phyloP scores from a whole-genome alignment of 345 rosid species.

The Moricandia moricandioides region DNA sequence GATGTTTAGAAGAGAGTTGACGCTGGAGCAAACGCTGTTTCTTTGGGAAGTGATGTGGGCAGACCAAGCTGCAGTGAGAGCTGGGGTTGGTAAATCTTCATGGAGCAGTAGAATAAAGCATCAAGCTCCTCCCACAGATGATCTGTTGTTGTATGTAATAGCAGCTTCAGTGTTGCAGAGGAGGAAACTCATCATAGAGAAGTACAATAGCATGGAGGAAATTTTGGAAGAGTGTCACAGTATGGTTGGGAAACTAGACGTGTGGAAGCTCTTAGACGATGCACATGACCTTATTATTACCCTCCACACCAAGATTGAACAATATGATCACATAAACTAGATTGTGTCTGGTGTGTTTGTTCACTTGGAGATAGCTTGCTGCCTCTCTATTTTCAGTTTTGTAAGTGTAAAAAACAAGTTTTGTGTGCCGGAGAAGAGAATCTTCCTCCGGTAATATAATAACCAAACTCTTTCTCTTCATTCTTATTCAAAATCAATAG shows the following conservation, averaged over 20 bases:
- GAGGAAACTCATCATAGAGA: slow-evolving; percentile 86
- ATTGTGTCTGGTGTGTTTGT: too few relatives aligned
- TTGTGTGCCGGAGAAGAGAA: too few relatives aligned
- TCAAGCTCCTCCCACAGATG: slow-evolving; percentile 84
- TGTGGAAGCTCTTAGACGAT: slow-evolving; percentile 94
- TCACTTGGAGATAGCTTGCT: too few relatives aligned
- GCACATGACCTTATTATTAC: slow-evolving; percentile 82
- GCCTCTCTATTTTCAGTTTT: too few relatives aligned
- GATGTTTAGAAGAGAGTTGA: slow-evolving; percentile 79
- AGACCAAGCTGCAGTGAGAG: slow-evolving; percentile 91
- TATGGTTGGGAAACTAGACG: slow-evolving; percentile 91
- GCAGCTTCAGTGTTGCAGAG: slow-evolving; percentile 92
- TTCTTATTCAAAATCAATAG: slow-evolving; percentile 27
- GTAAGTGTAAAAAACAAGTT: too few relatives aligned
- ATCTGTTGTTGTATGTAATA: slow-evolving; percentile 75
- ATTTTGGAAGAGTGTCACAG: slow-evolving; percentile 84
- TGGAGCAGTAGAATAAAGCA: slow-evolving; percentile 82
- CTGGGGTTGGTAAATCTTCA: slow-evolving; percentile 76
- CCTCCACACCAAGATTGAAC: slow-evolving; percentile 75
- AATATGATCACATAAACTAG: slow-evolving; percentile 10
- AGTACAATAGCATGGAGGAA: slow-evolving; percentile 89
- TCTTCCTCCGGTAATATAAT: background rate
- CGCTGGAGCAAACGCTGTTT: slow-evolving; percentile 76
- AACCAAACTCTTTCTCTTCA: background rate
- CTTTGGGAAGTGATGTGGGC: slow-evolving; percentile 99